Evolutionary conservation across 2,329 filamentous ascomycete species (phyloP).

Genomic region (Neonectria ditissima): DNA sequence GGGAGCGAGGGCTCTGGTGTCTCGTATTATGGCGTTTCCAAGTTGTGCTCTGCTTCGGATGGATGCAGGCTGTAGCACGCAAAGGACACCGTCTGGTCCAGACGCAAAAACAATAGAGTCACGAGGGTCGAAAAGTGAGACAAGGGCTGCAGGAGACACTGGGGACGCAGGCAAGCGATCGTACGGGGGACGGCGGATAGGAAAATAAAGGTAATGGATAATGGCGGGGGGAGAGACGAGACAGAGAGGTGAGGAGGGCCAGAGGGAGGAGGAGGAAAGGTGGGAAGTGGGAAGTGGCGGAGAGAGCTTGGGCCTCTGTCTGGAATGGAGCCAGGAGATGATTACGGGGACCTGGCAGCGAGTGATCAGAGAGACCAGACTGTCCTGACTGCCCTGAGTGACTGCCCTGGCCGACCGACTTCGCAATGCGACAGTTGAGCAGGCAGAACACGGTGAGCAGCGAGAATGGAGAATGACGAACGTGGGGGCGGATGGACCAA

Average conservation of each 20-base stretch:
- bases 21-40: constrained; percentile 22
- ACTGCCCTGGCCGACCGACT: constrained; percentile 11
- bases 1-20: constrained; percentile 2
- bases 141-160: constrained; percentile 21
- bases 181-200: constrained; percentile 39
- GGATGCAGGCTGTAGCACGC: constrained; percentile 25
- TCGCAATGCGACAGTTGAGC: neutral
- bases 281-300: constrained; percentile 38
- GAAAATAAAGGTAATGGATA: constrained; percentile 19
- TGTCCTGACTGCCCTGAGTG: neutral
- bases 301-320: constrained; percentile 42
- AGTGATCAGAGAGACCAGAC: neutral
- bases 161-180: constrained; percentile 27
- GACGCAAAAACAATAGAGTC: constrained; percentile 30
- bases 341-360: neutral
- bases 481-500: constrained; percentile 4
- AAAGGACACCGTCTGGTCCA: constrained; percentile 21
- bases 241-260: constrained; percentile 22
- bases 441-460: neutral
- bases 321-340: constrained; percentile 39
- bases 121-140: constrained; percentile 35
- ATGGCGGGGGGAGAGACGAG: constrained; percentile 27
- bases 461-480: neutral
- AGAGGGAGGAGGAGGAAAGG: constrained; percentile 23
- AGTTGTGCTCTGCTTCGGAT: constrained; percentile 22